Evolutionary conservation across 1,284 basidiomycete genomes (phyloP).

Genomic region (Tilletia indica): DNA sequence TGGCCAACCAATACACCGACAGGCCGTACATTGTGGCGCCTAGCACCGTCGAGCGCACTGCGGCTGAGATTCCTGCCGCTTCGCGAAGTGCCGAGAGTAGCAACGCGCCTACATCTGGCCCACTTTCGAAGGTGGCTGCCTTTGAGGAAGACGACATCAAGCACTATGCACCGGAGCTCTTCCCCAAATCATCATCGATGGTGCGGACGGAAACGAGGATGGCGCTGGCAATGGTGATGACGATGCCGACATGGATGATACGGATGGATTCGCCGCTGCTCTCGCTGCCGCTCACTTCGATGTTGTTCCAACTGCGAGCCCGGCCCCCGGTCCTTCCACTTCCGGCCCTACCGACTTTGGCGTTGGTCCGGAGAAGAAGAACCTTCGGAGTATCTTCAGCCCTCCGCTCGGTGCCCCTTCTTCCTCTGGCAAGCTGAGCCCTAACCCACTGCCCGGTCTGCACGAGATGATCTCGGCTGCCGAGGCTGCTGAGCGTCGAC

Average conservation of each 20-base stretch:
- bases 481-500: not conserved
- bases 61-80: no score
- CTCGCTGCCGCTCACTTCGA: not conserved
- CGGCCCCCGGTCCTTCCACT: no score
- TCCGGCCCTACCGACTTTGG: not conserved
- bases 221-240: no score
- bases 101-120: no score
- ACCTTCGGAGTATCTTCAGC: not conserved
- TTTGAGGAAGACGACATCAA: not conserved
- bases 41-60: no score
- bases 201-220: not conserved
- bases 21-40: no score
- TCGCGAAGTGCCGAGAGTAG: no score
- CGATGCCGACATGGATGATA: not conserved
- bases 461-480: no score
- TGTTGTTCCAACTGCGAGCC: no score
- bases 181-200: not conserved
- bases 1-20: no score
- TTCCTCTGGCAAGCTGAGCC: not conserved
- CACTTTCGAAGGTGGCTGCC: not conserved
- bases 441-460: not conserved
- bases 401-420: not conserved
- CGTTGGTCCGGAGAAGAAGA: not conserved
- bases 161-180: conserved; percentile 3
- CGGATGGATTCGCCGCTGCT: conserved; percentile 10